These are phyloP conservation scores for Thozetella sp. DNA, from an alignment of 495 filamentous ascomycete species.

Conservation along the genomic window DNA sequence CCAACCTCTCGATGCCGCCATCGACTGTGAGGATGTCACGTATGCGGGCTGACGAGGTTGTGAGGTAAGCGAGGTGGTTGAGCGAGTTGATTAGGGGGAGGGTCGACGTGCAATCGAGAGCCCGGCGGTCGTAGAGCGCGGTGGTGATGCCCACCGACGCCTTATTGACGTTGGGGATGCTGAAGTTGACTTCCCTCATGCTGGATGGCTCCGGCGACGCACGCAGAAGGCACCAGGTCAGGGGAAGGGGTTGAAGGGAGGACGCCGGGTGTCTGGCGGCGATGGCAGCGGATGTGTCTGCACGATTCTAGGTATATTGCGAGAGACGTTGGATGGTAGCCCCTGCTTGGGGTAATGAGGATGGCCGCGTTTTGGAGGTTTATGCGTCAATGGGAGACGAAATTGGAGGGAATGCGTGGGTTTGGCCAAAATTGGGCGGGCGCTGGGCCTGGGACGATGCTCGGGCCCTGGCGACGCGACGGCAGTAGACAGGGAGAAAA, in stretches of 20 bases:
- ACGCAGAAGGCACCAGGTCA: constrained; percentile 31
- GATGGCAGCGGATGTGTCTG: neutral
- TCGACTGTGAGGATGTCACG: constrained; percentile 97
- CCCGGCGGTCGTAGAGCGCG: constrained; percentile 94
- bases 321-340: constrained; percentile 3
- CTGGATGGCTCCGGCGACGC: constrained; percentile 35
- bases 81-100: constrained; percentile 97
- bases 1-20: constrained; percentile 93
- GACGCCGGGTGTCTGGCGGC: constrained; percentile 3
- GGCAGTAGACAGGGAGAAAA: neutral
- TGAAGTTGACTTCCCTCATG: constrained; percentile 99
- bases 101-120: constrained; percentile 97
- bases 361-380: constrained; percentile 23
- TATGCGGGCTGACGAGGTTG: constrained; percentile 96
- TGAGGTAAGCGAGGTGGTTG: constrained; percentile 97
- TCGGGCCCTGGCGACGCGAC: neutral
- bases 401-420: constrained; percentile 4
- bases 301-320: constrained; percentile 3
- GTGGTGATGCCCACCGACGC: constrained; percentile 99
- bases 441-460: neutral
- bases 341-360: constrained; percentile 18
- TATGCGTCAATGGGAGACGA: constrained; percentile 21
- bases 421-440: neutral
- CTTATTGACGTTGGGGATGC: constrained; percentile 99
- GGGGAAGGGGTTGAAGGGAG: constrained; percentile 14